phyloP scores from a whole-genome alignment of 2,329 filamentous ascomycete genomes.

The Fusarium sp. region DNA sequence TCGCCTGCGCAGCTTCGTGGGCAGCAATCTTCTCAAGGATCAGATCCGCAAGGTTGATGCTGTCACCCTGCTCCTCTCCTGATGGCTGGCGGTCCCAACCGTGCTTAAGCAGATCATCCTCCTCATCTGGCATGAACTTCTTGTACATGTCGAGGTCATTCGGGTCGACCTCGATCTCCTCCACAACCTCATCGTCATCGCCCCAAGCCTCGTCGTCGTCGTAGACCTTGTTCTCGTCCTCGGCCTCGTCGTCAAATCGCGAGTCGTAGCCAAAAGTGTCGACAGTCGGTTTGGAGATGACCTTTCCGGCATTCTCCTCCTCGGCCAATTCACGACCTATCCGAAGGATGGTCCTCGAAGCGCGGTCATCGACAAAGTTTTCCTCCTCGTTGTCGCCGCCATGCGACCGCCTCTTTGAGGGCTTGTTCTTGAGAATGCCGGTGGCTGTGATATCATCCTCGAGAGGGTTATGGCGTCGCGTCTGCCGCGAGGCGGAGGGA shows the following conservation, averaged over 20 bases:
- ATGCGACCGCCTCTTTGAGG: constrained; percentile 77
- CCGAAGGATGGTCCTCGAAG: constrained; percentile 87
- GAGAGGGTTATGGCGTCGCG: constrained; percentile 87
- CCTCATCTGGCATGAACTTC: constrained; percentile 83
- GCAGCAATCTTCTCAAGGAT: constrained; percentile 95
- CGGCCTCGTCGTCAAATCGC: constrained; percentile 71
- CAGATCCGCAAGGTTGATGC: constrained; percentile 88
- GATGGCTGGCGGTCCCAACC: constrained; percentile 64
- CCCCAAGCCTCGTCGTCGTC: constrained; percentile 78
- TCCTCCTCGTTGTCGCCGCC: constrained; percentile 71
- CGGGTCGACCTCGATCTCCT: constrained; percentile 86
- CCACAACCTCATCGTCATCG: constrained; percentile 79
- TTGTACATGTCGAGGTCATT: constrained; percentile 91
- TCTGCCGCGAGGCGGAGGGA: constrained; percentile 66
- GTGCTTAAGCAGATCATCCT: constrained; percentile 78
- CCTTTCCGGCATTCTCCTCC: constrained; percentile 69
- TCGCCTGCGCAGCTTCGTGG: constrained; percentile 78
- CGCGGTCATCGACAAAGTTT: constrained; percentile 85
- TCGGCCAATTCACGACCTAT: constrained; percentile 90
- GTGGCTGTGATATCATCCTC: constrained; percentile 85
- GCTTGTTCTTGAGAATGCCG: constrained; percentile 78
- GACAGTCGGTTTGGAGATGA: constrained; percentile 55
- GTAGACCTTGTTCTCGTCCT: constrained; percentile 55
- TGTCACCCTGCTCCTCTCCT: constrained; percentile 60
- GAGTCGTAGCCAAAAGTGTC: constrained; percentile 83